Percentiles rank a stretch among this genome's conserved stretches.
phyloP scores from a whole-genome alignment of 2,329 filamentous ascomycete genomes.

The Aspergillus piperis region DNA sequence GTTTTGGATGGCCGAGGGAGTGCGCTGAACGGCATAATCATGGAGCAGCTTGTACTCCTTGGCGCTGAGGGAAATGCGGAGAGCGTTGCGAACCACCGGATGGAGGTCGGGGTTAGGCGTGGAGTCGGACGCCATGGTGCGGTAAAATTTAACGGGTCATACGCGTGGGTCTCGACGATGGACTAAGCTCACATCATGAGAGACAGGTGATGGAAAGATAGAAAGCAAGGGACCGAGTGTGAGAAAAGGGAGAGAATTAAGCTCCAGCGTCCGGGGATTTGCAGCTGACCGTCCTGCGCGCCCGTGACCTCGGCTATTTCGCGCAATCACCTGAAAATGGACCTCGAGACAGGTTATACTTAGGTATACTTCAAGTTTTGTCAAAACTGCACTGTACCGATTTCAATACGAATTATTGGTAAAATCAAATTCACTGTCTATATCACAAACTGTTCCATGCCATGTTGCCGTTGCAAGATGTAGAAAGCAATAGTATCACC shows the following conservation, averaged over 20 bases:
- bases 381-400: not conserved
- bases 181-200: conserved; percentile 6
- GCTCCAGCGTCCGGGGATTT: conserved; percentile 1
- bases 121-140: conserved; percentile 27
- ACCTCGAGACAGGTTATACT: not conserved
- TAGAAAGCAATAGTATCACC: not conserved
- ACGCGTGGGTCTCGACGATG: not conserved
- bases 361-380: too few relatives aligned
- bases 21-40: conserved; percentile 76
- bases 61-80: conserved; percentile 80
- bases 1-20: conserved; percentile 59
- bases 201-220: conserved; percentile 1
- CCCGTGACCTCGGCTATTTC: conserved; percentile 26
- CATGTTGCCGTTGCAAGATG: not conserved
- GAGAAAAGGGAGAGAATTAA: not conserved
- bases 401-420: not conserved
- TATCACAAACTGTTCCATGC: not conserved
- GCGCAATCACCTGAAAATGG: not conserved
- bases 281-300: not conserved
- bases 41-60: conserved; percentile 85
- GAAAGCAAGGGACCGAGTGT: not conserved
- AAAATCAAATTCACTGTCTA: conserved; percentile 5
- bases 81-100: conserved; percentile 77
- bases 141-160: not conserved
- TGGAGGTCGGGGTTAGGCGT: conserved; percentile 48